Base-by-base conservation (phyloP, 306 rosid genomes). In the Elaeagnus macrophylla region DNA sequence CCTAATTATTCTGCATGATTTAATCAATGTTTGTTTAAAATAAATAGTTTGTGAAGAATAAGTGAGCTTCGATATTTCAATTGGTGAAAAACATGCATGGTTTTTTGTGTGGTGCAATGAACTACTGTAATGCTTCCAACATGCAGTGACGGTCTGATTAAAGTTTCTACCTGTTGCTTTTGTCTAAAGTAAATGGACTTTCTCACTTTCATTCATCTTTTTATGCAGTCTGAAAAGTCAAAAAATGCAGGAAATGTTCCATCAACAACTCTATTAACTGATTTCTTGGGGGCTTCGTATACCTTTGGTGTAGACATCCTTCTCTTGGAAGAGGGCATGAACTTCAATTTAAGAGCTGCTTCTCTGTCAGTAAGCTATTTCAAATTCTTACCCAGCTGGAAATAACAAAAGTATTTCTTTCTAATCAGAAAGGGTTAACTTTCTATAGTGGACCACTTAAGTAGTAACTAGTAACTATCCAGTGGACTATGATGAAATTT, bases 221-320 rank as follows among this genome's bases (percentile, higher is more conserved):
- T 53, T 65, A 45, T 61, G 68, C 82, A 88, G 96, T 88, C 88
- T 40, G 86, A 84, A 73, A 91, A 77, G 79, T 91, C 95, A 32
- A 86, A 86, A 62, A 84, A 61, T 73, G 89, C 83, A 61, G 96
- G 97, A 69, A 82, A 84, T 70, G 65, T 73, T 78, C 85, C 95
- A 42, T 64, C 93, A 10, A 72, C 89, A 18, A 72, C 94, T 67
- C 68, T 76, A 48, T 61, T 91, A 67, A 46, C 80, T 66, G 83
- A 86, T 56, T 86, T 82, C 73, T 57, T 91, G 59, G 83, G 65
- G 74, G 43, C 77, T 75, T 83, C 84, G 10, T 86, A 83, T 56
- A 61, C 64, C 35, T 94, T 89, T 54, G 72, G 61, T 76, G 83
- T 79, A 40, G 83, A 84, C 32, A 64, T 82, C 77, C 70, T 86